Evolutionary conservation across 1,284 basidiomycete species (phyloP).

Genomic region (Ustilago nuda): DNA sequence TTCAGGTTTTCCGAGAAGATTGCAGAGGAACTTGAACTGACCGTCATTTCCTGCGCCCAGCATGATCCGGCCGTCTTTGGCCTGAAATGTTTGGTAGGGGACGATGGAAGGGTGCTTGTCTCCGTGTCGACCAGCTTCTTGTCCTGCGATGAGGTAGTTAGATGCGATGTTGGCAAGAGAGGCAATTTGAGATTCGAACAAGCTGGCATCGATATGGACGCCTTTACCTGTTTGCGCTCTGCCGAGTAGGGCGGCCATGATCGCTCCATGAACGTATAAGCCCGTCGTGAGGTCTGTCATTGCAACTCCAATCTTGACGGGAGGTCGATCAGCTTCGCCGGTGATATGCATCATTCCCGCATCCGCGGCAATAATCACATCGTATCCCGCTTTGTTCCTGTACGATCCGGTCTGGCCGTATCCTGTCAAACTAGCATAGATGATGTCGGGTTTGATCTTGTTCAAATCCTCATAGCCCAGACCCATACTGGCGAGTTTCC

Average conservation of each 20-base stretch:
- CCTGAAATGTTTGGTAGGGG: slow-evolving; percentile 57
- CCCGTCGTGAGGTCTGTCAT: slow-evolving; percentile 91
- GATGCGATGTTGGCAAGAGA: slow-evolving; percentile 92
- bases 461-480: slow-evolving; percentile 86
- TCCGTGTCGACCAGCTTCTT: slow-evolving; percentile 87
- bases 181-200: slow-evolving; percentile 80
- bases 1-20: slow-evolving; percentile 34
- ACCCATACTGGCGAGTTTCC: slow-evolving; percentile 85
- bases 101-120: slow-evolving; percentile 79
- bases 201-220: slow-evolving; percentile 85
- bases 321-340: slow-evolving; percentile 86
- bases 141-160: slow-evolving; percentile 88
- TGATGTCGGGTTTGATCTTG: slow-evolving; percentile 81
- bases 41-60: slow-evolving; percentile 91
- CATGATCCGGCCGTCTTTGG: slow-evolving; percentile 50
- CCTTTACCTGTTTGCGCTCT: slow-evolving; percentile 86
- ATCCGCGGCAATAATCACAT: slow-evolving; percentile 65
- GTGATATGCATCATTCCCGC: slow-evolving; percentile 72
- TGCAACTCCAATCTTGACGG: slow-evolving; percentile 82
- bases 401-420: slow-evolving; percentile 95
- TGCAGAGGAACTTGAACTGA: slow-evolving; percentile 74
- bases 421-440: slow-evolving; percentile 92
- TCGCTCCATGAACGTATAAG: slow-evolving; percentile 90
- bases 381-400: slow-evolving; percentile 75
- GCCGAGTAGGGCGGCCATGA: slow-evolving; percentile 88